Conservation (phyloP, 176 grass and related monocot species). For the Aegilops speltoides region DNA sequence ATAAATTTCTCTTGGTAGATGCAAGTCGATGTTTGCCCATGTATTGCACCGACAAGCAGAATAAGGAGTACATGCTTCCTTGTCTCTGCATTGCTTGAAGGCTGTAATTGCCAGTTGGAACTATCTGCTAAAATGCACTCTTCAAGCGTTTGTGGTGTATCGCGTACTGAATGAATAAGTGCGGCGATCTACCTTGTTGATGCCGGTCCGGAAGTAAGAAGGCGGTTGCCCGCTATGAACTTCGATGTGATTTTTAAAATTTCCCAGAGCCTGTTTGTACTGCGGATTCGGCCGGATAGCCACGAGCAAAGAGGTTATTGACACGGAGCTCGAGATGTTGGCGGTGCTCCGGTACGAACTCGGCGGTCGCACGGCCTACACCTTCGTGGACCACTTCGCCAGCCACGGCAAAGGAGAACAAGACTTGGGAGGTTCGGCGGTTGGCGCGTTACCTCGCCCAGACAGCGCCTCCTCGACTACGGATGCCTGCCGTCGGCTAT, state of each 20-base stretch:
- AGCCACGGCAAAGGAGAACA: neutral
- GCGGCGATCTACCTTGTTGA: neutral
- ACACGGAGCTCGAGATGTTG: conserved; percentile 16
- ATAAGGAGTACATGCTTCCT: conserved; percentile 7
- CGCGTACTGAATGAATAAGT: neutral
- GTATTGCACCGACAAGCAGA: conserved; percentile 2
- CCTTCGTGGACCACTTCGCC: conserved; percentile 39
- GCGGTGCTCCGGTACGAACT: conserved; percentile 20
- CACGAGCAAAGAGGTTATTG: neutral
- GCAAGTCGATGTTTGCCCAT: conserved; percentile 1
- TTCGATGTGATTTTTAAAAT: too few species aligned
- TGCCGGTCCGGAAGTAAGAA: too few species aligned
- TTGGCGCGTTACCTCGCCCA: too few species aligned
- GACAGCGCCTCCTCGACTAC: too few species aligned
- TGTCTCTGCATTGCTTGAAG: neutral
- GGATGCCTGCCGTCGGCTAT: conserved; percentile 15
- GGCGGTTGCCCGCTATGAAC: too few species aligned
- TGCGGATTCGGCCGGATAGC: neutral
- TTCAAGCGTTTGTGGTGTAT: neutral
- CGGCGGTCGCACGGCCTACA: conserved; percentile 21
- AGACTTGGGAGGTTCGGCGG: too few species aligned
- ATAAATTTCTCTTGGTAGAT: neutral
- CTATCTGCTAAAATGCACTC: neutral
- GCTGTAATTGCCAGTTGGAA: neutral
- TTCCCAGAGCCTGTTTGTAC: too few species aligned